phyloP scores from a whole-genome alignment of 2,329 filamentous ascomycete genomes.

The Colletotrichum sublineola region DNA sequence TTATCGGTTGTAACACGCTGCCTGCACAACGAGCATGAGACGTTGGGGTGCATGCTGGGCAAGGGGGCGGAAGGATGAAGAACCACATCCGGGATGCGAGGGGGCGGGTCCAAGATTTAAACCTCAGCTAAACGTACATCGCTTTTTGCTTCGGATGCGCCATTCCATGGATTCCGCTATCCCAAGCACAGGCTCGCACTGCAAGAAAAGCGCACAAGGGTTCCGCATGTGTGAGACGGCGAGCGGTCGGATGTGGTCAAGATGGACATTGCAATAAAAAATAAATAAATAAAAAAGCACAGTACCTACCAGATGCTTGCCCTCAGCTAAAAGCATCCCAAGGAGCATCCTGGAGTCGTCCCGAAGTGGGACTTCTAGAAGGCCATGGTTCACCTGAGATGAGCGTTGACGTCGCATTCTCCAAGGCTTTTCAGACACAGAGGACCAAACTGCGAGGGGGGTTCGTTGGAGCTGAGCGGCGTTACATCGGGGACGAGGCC shows the following conservation, averaged over 20 bases:
- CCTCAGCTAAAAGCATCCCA: slow-evolving; percentile 1
- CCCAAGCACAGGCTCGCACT: background rate
- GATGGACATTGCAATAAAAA: too few species aligned
- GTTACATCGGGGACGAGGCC: slow-evolving; percentile 29
- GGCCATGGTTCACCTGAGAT: slow-evolving; percentile 17
- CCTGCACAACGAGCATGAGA: slow-evolving; percentile 29
- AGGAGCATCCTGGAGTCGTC: slow-evolving; percentile 2
- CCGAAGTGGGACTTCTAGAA: slow-evolving; percentile 33
- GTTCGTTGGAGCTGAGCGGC: slow-evolving; percentile 20
- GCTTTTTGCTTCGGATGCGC: slow-evolving; percentile 7
- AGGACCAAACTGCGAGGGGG: slow-evolving; percentile 8
- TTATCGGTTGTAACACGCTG: background rate
- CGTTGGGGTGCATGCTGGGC: slow-evolving; percentile 18
- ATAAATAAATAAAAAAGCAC: background rate
- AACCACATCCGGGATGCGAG: slow-evolving; percentile 28
- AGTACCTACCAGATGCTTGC: background rate
- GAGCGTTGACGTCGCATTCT: slow-evolving; percentile 22
- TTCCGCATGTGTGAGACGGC: background rate
- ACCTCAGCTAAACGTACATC: slow-evolving; percentile 17
- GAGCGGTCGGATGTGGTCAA: background rate
- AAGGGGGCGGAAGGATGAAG: slow-evolving; percentile 33
- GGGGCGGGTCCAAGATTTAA: slow-evolving; percentile 7
- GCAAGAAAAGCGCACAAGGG: background rate
- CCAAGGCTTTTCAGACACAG: slow-evolving; percentile 20
- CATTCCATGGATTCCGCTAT: slow-evolving; percentile 5